phyloP scores from a whole-genome alignment of 83 land plant species.

The Diphasiastrum complanatum region DNA sequence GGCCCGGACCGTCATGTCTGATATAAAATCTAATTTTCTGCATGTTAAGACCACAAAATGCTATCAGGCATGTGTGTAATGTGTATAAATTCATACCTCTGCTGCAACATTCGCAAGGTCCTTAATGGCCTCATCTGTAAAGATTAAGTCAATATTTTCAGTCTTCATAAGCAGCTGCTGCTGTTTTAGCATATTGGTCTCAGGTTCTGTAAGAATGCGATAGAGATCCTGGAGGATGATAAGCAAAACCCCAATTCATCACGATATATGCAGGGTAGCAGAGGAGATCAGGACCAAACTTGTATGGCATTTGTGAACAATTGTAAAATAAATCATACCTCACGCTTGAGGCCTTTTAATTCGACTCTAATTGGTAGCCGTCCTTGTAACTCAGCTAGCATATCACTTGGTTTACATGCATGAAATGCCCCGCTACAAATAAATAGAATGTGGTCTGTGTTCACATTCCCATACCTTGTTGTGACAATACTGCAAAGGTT shows the following conservation, averaged over 20 bases:
- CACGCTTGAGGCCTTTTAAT: constrained; percentile 33
- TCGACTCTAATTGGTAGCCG: constrained; percentile 38
- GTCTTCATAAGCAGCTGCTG: constrained; percentile 36
- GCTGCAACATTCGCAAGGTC: constrained; percentile 40
- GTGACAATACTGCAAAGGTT: constrained; percentile 22
- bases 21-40: background rate
- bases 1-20: too few relatives aligned
- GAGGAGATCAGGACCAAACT: too few relatives aligned
- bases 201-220: constrained; percentile 37
- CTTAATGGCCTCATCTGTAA: constrained; percentile 29
- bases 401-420: constrained; percentile 42
- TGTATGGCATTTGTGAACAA: too few relatives aligned
- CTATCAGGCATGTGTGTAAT: background rate
- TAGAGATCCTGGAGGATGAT: constrained; percentile 38
- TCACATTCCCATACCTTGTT: constrained; percentile 39
- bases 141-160: constrained; percentile 30
- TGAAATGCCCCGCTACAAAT: constrained; percentile 44
- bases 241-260: too few relatives aligned
- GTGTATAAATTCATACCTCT: constrained; percentile 22
- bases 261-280: too few relatives aligned
- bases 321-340: constrained; percentile 15
- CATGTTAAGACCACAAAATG: background rate
- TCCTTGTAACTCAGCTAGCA: constrained; percentile 42
- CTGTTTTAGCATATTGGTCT: constrained; percentile 35
- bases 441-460: constrained; percentile 42